Percentiles rank a stretch among this genome's conserved stretches.
Evolutionary conservation across 148 eudicot genomes (phyloP).

Genomic region (Camellia granthamiana): DNA sequence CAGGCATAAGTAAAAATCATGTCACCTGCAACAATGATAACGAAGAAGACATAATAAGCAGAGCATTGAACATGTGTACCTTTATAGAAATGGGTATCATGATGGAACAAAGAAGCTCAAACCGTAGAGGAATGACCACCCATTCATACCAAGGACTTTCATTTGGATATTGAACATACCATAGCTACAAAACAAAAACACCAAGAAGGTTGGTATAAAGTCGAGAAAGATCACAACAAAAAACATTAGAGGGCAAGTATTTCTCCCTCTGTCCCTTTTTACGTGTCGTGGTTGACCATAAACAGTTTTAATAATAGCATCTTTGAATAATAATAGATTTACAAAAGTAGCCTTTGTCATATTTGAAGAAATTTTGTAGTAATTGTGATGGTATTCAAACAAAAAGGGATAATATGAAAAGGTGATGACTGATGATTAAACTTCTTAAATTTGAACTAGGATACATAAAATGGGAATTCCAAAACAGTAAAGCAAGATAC

Average conservation of each 20-base stretch:
- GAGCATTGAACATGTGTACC: constrained; percentile 38
- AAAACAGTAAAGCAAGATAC: too few species aligned
- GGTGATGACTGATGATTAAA: too few species aligned
- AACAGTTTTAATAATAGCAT: too few species aligned
- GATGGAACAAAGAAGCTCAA: constrained; percentile 97
- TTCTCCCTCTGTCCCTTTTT: neutral
- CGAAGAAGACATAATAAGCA: neutral
- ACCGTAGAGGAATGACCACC: constrained; percentile 84
- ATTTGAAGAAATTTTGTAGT: too few species aligned
- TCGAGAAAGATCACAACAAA: constrained; percentile 13
- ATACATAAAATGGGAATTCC: too few species aligned
- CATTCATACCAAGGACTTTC: constrained; percentile 95
- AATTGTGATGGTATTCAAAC: too few species aligned
- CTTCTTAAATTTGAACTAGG: too few species aligned
- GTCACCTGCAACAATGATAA: neutral
- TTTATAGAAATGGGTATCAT: constrained; percentile 99
- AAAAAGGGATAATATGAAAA: too few species aligned
- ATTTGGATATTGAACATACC: constrained; percentile 88
- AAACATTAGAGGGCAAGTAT: constrained; percentile 6
- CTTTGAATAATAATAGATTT: too few species aligned
- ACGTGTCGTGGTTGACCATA: too few species aligned
- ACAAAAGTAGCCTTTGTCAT: too few species aligned
- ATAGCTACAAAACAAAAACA: constrained; percentile 57
- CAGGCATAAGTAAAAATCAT: neutral
- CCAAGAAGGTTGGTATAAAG: constrained; percentile 4